Conservation (phyloP, 495 filamentous ascomycete species). For the Xylaria intraflava region DNA sequence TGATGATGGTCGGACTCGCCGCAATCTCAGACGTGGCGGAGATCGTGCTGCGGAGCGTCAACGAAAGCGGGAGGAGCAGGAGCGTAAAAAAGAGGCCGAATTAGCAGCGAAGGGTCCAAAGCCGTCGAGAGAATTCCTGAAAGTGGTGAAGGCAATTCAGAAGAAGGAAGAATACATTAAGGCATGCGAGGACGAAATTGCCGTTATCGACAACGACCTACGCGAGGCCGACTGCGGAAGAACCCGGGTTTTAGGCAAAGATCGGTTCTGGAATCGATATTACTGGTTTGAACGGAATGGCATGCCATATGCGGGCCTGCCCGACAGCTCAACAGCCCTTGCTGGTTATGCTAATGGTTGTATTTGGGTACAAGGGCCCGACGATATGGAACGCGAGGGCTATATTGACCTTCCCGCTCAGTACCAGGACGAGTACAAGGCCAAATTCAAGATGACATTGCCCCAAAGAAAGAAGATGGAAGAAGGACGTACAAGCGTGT, state of each 20-base stretch:
- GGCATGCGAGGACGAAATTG: constrained; percentile 77
- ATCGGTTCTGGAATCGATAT: constrained; percentile 96
- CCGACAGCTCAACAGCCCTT: constrained; percentile 76
- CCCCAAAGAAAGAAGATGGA: constrained; percentile 80
- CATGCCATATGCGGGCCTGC: constrained; percentile 90
- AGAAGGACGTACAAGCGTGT: constrained; percentile 74
- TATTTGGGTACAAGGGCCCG: constrained; percentile 92
- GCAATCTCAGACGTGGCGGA: constrained; percentile 68
- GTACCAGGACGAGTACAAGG: constrained; percentile 54
- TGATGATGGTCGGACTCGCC: constrained; percentile 56
- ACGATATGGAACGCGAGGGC: constrained; percentile 79
- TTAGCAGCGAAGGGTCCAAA: constrained; percentile 82
- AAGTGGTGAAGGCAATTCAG: constrained; percentile 79
- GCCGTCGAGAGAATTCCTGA: constrained; percentile 74
- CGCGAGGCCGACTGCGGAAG: constrained; percentile 89
- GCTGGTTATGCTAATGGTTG: constrained; percentile 90
- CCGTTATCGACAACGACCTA: constrained; percentile 78
- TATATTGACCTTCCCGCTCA: constrained; percentile 65
- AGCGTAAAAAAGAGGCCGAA: constrained; percentile 70
- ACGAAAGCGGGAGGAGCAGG: constrained; percentile 77
- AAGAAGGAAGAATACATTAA: constrained; percentile 72
- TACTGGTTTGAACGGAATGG: constrained; percentile 99
- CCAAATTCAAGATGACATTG: constrained; percentile 69
- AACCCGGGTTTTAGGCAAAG: constrained; percentile 80
- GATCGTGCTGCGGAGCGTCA: constrained; percentile 74